Base-by-base conservation (phyloP, 306 rosid species). In the Clitoria ternatea region DNA sequence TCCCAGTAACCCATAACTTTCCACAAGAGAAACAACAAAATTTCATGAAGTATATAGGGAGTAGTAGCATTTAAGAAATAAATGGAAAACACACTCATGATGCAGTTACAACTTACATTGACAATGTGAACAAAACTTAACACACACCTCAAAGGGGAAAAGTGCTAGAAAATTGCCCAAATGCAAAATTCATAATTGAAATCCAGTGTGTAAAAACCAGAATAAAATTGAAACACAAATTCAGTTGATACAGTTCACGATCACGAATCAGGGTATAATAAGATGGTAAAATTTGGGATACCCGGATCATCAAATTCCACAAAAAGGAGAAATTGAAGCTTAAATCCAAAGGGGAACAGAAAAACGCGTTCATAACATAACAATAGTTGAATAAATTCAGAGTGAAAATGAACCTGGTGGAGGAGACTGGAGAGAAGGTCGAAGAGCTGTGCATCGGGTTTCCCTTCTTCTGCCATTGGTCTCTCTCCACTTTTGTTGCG, bases 351-450 rank as follows among this genome's bases (percentile, higher is more conserved):
- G 61, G 4, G 14, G 33, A 62, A 61, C 23, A 59, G 33, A 62
- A 61, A 18, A 59, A 6, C 47, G 17, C 1, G 24, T 24, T 23
- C 1, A 55, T 26, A 36, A 22, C 30, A 33, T 2, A 17, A 30
- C 14, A 17, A 52, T 4, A 35, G 70, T 29, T 9, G 29, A 52
- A 10, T 8, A 35, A 57, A 63, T 18, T 9, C 8, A 10, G 36
- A 71, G 10, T 33, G 4, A 45, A 64, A 42, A 55, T 2, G 18
- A 47, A 92, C 98, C 96, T 92, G 86, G 12, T 80, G 88, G 59
- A 92, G 96, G 43, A 92, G 90, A 85, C 10, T 73, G 29, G 92
- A 82, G 40, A 92, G 96, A 30, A 92, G 98, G 80, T 92, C 83
- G 56, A 92, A 90, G 65, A 92, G 84, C 66, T 90, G 90, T 6